Base-by-base conservation (phyloP, 2,329 filamentous ascomycete genomes). In the Penicillium sp. region DNA sequence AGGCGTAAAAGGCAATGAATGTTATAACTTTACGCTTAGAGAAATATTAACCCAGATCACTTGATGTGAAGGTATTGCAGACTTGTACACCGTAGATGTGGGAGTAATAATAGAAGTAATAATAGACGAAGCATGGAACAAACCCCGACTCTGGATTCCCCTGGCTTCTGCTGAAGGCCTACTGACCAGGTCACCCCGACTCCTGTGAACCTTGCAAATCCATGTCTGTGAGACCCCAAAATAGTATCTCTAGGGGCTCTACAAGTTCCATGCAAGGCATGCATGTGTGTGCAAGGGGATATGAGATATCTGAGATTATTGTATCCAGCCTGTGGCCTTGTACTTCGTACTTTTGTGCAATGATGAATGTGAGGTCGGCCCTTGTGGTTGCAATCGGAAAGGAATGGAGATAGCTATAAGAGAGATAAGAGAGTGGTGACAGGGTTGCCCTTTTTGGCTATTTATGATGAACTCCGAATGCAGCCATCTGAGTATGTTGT, bases 281-380 rank as follows among this genome's bases (percentile, higher is more conserved):
- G 32, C 43, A 44, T 46, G 34, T 31, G 12, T 29, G 31, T 48
- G 45, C 24, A 48, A 43, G 31, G 45, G 31, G 45, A 43, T n/a
- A 17, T 33, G 26, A 17, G 19, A 46, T 19, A 34, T 34, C 17
- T 29, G 12, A 38, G 22, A 32, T 46, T 29, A n/a, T 21, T 24
- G 19, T 34, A 17, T 38, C 13, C 33, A 38, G 33, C 21, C 41
- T 9, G 19, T 31, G 4, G 42, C 31, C 17, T 44, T 26, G 10
- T 10, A 44, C n/a, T 44, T 12, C 10, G n/a, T 38, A n/a, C 19
- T 29, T 29, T 22, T 39, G 13, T 29, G 12, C 24, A 19, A 19
- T 43, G n/a, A 34, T 43, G 45, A 43, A 48, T 43, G 45, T 29
- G 29, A 35, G 31, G 3, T 19, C 21, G 17, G 19, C 24, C 17